phyloP scores from a whole-genome alignment of 441 rosid genomes.

The Corymbia calophylla region DNA sequence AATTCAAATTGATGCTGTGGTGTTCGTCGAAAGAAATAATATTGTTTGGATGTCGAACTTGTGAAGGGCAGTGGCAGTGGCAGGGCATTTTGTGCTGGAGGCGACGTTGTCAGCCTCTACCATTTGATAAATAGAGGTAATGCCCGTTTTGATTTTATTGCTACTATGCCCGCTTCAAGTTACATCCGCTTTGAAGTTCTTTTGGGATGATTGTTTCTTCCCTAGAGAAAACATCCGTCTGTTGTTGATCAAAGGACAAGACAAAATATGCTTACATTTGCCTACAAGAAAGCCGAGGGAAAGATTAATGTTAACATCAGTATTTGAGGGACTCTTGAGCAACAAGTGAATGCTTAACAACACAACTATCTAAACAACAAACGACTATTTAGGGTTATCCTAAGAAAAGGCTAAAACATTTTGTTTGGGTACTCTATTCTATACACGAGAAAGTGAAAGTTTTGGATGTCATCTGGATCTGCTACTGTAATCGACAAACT shows the following conservation, averaged over 20 bases:
- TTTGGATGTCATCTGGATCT: neutral
- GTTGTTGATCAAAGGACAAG: neutral
- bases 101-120: constrained; percentile 72
- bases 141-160: neutral
- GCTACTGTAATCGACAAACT: neutral
- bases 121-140: constrained; percentile 61
- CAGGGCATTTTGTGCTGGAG: constrained; percentile 95
- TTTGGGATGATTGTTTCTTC: neutral
- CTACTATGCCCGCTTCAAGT: neutral
- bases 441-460: neutral
- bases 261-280: neutral
- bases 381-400: neutral
- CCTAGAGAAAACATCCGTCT: neutral
- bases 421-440: neutral
- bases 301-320: neutral
- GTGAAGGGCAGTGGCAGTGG: constrained; percentile 94
- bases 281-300: neutral
- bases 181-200: neutral
- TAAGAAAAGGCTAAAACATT: neutral
- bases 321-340: neutral
- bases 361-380: neutral
- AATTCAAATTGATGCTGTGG: neutral
- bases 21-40: neutral
- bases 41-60: constrained; percentile 4
- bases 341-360: neutral